Evolutionary conservation across 2,329 filamentous ascomycete genomes (phyloP).

Genomic region (Monilinia laxa): DNA sequence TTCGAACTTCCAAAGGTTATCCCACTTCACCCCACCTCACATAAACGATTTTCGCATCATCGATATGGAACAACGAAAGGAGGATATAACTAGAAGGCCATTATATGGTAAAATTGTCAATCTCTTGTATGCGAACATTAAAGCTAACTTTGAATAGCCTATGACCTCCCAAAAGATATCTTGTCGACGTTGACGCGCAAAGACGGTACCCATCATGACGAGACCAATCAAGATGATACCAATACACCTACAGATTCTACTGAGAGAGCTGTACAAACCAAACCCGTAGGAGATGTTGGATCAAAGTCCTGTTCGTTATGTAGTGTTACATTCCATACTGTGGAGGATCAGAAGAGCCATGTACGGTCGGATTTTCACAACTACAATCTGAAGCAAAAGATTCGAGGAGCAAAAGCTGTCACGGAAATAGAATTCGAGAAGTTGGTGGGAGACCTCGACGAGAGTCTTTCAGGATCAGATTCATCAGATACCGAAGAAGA

Average conservation of each 20-base stretch:
- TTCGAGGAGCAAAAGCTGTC: slow-evolving; percentile 70
- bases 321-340: slow-evolving; percentile 64
- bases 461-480: slow-evolving; percentile 86
- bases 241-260: slow-evolving; percentile 32
- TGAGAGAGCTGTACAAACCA: slow-evolving; percentile 42
- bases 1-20: background rate
- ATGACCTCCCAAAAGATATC: slow-evolving; percentile 42
- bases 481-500: slow-evolving; percentile 70
- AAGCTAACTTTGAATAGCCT: slow-evolving; percentile 35
- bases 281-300: slow-evolving; percentile 49
- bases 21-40: slow-evolving; percentile 3
- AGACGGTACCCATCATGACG: slow-evolving; percentile 34
- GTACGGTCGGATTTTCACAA: slow-evolving; percentile 87
- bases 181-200: slow-evolving; percentile 41
- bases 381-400: slow-evolving; percentile 92
- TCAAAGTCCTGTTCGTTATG: slow-evolving; percentile 83
- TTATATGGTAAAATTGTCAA: slow-evolving; percentile 41
- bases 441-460: slow-evolving; percentile 80
- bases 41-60: background rate
- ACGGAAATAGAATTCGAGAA: slow-evolving; percentile 83
- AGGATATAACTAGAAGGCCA: slow-evolving; percentile 43
- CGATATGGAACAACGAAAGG: slow-evolving; percentile 40
- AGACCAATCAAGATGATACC: slow-evolving; percentile 33
- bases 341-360: slow-evolving; percentile 82
- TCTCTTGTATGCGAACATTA: background rate